phyloP scores from a whole-genome alignment of 2,329 filamentous ascomycete genomes.

The Dothiorella sarmentorum region DNA sequence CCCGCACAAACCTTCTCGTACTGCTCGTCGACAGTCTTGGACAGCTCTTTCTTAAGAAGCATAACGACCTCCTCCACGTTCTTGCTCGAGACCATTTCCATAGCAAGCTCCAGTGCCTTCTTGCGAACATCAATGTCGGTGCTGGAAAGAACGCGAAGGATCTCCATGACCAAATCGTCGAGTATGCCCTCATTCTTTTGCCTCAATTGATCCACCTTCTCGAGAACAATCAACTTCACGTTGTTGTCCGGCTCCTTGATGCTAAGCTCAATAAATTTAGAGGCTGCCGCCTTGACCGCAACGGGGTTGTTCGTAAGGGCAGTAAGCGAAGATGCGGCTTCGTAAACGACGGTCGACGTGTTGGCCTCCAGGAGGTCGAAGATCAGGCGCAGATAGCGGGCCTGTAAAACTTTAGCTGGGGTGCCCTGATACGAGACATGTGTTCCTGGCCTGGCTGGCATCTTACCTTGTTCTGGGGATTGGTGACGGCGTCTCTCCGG shows the following conservation, averaged over 20 bases:
- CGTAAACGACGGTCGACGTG: conserved; percentile 93
- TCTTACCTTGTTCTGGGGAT: conserved; percentile 83
- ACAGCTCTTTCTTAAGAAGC: conserved; percentile 92
- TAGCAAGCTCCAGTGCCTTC: conserved; percentile 83
- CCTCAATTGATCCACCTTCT: conserved; percentile 83
- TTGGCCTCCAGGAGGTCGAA: conserved; percentile 93
- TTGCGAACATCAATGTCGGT: conserved; percentile 93
- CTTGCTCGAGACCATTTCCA: conserved; percentile 98
- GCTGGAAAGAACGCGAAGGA: conserved; percentile 88
- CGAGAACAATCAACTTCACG: conserved; percentile 95
- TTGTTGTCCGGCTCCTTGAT: conserved; percentile 99
- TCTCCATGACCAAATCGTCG: conserved; percentile 95
- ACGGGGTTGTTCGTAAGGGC: conserved; percentile 94
- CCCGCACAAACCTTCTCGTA: conserved; percentile 69
- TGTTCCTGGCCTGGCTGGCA: not conserved
- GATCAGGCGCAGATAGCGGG: conserved; percentile 87
- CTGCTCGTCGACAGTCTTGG: conserved; percentile 96
- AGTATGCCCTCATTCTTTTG: conserved; percentile 86
- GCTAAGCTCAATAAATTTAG: conserved; percentile 93
- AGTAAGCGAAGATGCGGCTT: conserved; percentile 92
- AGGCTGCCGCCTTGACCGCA: conserved; percentile 91
- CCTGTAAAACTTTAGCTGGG: conserved; percentile 46
- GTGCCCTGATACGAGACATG: not conserved
- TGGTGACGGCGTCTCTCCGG: conserved; percentile 92
- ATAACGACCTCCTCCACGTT: conserved; percentile 98